Base-by-base conservation (phyloP, 495 filamentous ascomycete species). In the Penicillium cosmopolitanum region DNA sequence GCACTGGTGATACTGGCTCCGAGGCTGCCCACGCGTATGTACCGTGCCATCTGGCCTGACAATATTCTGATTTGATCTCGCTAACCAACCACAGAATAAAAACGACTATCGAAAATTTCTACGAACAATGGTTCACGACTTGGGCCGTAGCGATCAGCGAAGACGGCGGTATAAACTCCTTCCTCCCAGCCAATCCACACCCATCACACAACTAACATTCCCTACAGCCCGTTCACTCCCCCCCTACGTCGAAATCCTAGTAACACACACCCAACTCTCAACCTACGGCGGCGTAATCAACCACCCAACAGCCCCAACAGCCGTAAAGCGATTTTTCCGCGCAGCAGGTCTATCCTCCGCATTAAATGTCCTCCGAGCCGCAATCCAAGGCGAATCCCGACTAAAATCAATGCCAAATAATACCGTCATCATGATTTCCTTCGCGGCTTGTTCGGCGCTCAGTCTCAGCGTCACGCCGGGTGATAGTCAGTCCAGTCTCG, bases 381-480 rank as follows among this genome's bases (percentile, higher is more conserved):
- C 88, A 13, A 88, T 89, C 13, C 87, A 89, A 70, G 87, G 88
- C 5, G 88, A 91, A 68, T 75, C 77, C 2, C 81, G 85, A 58
- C 79, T 91, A 4, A 85, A 86, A 38, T 89, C 87, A 10, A 89
- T 91, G 87, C 88, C 88, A 4, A 91, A 90, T 73, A 90, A 91
- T 58, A 87, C 88, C 0, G 85, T 86, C 40, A 90, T 89, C 61
- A 90, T 89, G 88, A 89, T 90, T 21, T 88, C 87, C 5, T 91
- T 89, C 55, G 87, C 87, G 1, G 88, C 88, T 16, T 89, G 87
- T 63, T 87, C 89, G 48, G 86, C 87, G 1, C 76, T 91, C 19
- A 82, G 82, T 35, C 81, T 90, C 8, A 86, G 85, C 60, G 77
- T 83, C 1, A 81, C 85, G 52, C 80, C 83, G 11, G 73, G 80